Percentiles rank a stretch among this genome's conserved stretches.
Conservation (phyloP, 345 rosid genomes). For the Laguncularia racemosa region DNA sequence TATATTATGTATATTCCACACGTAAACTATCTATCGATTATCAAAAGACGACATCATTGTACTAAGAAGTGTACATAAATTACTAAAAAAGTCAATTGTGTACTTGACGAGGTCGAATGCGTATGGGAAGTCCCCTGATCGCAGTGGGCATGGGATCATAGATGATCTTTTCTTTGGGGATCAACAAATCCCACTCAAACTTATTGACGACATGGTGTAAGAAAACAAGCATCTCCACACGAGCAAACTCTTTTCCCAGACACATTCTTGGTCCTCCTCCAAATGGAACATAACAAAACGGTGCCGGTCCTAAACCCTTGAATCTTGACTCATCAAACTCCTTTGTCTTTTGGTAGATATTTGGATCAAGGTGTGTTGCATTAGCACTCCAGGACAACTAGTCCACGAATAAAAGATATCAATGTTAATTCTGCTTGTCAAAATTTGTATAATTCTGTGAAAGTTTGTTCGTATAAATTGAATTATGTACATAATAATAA, state of each 20-base stretch:
- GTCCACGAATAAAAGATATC: too few relatives aligned
- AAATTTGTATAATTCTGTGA: too few relatives aligned
- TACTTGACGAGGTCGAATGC: conserved; percentile 3
- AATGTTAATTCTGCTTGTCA: too few relatives aligned
- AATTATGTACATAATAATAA: too few relatives aligned
- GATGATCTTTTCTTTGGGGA: conserved; percentile 11
- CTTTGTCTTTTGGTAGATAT: conserved; percentile 9
- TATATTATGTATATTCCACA: too few relatives aligned
- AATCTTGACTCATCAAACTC: conserved; percentile 16
- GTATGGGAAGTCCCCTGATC: conserved; percentile 12
- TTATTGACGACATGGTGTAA: conserved; percentile 15
- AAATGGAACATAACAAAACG: conserved; percentile 14
- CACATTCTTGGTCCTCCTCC: conserved; percentile 26
- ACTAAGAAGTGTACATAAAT: too few relatives aligned
- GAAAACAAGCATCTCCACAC: conserved; percentile 14
- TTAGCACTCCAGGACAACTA: conserved; percentile 7
- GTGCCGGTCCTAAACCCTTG: conserved; percentile 4
- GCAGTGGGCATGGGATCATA: conserved; percentile 13
- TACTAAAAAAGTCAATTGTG: neutral
- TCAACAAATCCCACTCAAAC: conserved; percentile 16
- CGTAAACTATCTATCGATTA: too few relatives aligned
- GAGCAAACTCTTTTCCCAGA: conserved; percentile 14
- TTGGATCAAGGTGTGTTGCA: conserved; percentile 12
- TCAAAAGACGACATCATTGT: too few relatives aligned
- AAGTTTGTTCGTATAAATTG: too few relatives aligned